Percentiles rank a stretch among this genome's conserved stretches.
phyloP scores from a whole-genome alignment of 345 rosid genomes.

The Gossypium bickii region DNA sequence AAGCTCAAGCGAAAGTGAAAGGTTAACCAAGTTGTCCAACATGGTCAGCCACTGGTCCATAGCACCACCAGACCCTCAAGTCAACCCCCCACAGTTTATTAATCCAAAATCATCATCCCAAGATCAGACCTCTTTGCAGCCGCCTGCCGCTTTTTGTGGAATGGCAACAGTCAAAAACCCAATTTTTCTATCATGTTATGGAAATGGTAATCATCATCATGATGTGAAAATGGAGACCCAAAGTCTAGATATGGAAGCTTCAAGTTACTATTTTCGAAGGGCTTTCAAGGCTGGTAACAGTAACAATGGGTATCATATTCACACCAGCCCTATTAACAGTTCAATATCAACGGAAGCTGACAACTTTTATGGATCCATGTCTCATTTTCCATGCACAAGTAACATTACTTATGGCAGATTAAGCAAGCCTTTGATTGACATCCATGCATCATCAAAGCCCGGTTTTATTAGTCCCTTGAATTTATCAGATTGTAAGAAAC shows the following conservation, averaged over 20 bases:
- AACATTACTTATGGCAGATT: conserved; percentile 32
- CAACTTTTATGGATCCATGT: conserved; percentile 24
- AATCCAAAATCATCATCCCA: conserved; percentile 34
- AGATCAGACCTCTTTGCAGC: conserved; percentile 29
- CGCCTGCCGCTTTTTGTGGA: conserved; percentile 7
- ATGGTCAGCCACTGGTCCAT: conserved; percentile 67
- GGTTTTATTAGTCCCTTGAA: conserved; percentile 41
- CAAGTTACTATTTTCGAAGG: conserved; percentile 11
- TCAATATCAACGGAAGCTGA: conserved; percentile 24
- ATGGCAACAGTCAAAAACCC: conserved; percentile 17
- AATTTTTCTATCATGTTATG: conserved; percentile 21
- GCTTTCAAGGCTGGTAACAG: conserved; percentile 13
- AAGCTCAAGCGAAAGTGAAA: conserved; percentile 24
- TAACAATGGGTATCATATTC: conserved; percentile 21
- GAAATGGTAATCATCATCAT: conserved; percentile 8
- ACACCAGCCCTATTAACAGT: neutral
- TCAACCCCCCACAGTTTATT: conserved; percentile 15
- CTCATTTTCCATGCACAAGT: conserved; percentile 25
- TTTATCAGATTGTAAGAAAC: conserved; percentile 54
- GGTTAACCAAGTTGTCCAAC: conserved; percentile 46
- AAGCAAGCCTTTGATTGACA: conserved; percentile 42
- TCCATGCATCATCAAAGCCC: conserved; percentile 36
- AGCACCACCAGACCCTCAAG: conserved; percentile 57
- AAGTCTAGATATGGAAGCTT: conserved; percentile 12
- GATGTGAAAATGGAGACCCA: conserved; percentile 33